Percentiles rank a stretch among this genome's conserved stretches.
phyloP scores from a whole-genome alignment of 106 monocot species.

The Acorus calamus region DNA sequence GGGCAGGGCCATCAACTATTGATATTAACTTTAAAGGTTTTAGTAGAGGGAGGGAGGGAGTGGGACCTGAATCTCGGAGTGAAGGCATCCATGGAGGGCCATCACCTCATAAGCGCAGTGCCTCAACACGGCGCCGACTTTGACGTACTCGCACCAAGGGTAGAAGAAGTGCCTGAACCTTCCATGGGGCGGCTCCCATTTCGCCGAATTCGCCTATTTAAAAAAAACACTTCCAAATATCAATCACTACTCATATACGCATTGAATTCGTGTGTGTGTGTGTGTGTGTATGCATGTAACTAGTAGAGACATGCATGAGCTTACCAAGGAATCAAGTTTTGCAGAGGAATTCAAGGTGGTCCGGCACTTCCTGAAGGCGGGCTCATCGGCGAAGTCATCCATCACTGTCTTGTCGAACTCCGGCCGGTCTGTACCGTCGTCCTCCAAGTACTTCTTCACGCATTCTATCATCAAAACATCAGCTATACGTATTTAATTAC shows the following conservation, averaged over 20 bases:
- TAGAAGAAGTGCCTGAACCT: constrained; percentile 55
- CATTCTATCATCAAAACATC: constrained; percentile 32
- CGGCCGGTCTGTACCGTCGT: constrained; percentile 44
- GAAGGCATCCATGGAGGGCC: constrained; percentile 76
- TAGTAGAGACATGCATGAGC: no score
- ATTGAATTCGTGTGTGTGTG: no score
- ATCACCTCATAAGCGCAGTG: constrained; percentile 75
- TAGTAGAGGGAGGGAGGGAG: neutral
- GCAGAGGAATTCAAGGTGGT: constrained; percentile 39
- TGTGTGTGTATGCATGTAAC: no score
- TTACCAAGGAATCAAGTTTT: constrained; percentile 64
- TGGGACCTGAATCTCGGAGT: constrained; percentile 76
- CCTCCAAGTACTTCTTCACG: constrained; percentile 62
- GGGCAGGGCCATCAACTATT: no score
- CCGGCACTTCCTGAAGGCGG: constrained; percentile 51
- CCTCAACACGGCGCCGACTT: constrained; percentile 48
- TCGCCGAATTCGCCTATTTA: constrained; percentile 51
- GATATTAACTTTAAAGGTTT: no score
- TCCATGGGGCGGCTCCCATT: constrained; percentile 85
- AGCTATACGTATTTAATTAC: no score
- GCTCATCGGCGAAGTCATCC: constrained; percentile 66
- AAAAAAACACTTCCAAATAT: neutral
- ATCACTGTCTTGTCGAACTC: constrained; percentile 50
- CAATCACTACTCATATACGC: no score
- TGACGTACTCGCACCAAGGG: constrained; percentile 72